Evolutionary conservation across 1,139 yeast genomes (phyloP).

Genomic region (Zygotorulaspora mrakii): DNA sequence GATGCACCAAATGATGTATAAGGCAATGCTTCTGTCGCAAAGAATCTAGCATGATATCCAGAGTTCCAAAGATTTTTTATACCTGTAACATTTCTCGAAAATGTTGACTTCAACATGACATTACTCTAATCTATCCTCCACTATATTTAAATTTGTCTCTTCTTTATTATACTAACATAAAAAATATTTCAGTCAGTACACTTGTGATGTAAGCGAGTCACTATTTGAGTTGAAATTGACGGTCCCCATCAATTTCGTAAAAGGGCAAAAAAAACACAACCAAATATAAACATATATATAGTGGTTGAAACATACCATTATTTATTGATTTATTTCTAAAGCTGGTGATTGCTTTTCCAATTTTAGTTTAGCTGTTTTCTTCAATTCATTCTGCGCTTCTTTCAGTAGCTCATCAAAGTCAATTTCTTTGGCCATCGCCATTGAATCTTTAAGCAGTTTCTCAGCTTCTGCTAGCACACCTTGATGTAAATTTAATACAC

Average conservation of each 20-base stretch:
- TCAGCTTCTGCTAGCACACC: constrained; percentile 46
- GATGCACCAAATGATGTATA: neutral
- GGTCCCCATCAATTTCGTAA: too few relatives aligned
- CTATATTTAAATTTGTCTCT: too few relatives aligned
- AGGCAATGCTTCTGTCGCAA: constrained; percentile 6
- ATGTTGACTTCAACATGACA: neutral
- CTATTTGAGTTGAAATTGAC: too few relatives aligned
- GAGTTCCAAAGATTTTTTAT: neutral
- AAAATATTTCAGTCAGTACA: too few relatives aligned
- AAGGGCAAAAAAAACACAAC: too few relatives aligned
- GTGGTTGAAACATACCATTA: too few relatives aligned
- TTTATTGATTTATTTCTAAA: too few relatives aligned
- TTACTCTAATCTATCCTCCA: neutral
- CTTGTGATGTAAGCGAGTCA: too few relatives aligned
- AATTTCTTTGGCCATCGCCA: constrained; percentile 65
- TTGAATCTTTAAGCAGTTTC: constrained; percentile 61
- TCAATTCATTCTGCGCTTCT: constrained; percentile 65
- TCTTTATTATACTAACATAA: too few relatives aligned
- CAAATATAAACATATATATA: too few relatives aligned
- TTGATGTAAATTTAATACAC: constrained; percentile 66
- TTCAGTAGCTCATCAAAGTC: constrained; percentile 59
- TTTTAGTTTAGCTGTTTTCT: constrained; percentile 36
- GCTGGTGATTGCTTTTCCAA: constrained; percentile 10
- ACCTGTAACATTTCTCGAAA: neutral
- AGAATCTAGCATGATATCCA: neutral